Percentiles rank a stretch among this genome's conserved stretches.
These are phyloP conservation scores for Nicotiana paniculata DNA, from an alignment of 257 asterid genomes.

Conservation along the genomic window DNA sequence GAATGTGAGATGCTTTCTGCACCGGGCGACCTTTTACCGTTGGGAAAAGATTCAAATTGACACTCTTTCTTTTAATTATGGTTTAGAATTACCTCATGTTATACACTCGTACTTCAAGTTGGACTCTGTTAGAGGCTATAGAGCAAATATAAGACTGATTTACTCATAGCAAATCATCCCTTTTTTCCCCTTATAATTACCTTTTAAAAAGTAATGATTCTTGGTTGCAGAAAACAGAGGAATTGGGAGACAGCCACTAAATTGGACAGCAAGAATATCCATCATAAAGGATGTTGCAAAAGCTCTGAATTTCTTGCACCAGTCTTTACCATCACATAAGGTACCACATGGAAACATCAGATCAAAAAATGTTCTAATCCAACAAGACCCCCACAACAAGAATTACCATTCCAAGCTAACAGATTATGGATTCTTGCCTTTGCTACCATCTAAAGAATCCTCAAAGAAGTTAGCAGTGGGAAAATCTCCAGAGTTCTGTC, in stretches of 20 bases:
- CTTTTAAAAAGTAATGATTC: neutral
- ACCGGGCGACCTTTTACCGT: no score
- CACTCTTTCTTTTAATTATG: no score
- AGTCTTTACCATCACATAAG: conserved; percentile 26
- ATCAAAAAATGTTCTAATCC: conserved; percentile 49
- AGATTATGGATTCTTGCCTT: conserved; percentile 50
- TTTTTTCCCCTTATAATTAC: neutral
- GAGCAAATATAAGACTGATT: no score
- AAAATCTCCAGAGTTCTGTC: conserved; percentile 42
- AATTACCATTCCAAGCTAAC: conserved; percentile 38
- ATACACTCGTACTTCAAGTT: no score
- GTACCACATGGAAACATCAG: conserved; percentile 66
- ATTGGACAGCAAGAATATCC: conserved; percentile 49
- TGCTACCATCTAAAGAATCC: conserved; percentile 27
- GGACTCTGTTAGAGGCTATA: no score
- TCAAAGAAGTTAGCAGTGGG: conserved; percentile 32
- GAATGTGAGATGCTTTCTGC: no score
- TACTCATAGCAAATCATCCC: neutral
- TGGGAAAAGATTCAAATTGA: no score
- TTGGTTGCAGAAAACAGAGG: conserved; percentile 44
- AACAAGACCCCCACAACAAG: neutral
- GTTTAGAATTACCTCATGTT: no score
- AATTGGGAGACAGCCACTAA: conserved; percentile 31
- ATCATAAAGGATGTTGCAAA: conserved; percentile 52
- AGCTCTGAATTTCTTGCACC: conserved; percentile 44